Percentiles rank a stretch among this genome's conserved stretches.
phyloP scores from a whole-genome alignment of 179 eudicot genomes.

The Gypsophila paniculata region DNA sequence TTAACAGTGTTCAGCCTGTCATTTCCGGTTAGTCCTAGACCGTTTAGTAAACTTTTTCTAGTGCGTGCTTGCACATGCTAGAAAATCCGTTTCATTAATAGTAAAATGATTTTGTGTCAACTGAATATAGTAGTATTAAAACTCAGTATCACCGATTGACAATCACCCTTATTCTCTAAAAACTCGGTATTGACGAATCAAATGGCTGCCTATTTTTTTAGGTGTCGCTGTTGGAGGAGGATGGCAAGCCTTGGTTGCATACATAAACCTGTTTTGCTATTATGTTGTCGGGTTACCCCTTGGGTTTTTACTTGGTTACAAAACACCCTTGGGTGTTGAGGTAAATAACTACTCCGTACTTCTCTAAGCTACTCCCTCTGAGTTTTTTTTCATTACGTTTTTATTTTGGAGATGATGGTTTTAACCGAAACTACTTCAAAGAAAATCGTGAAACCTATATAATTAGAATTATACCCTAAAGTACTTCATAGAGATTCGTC shows the following conservation, averaged over 20 bases:
- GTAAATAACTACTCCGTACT: slow-evolving; percentile 26
- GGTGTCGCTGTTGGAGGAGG: slow-evolving; percentile 99
- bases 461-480: too few relatives aligned
- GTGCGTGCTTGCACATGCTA: too few relatives aligned
- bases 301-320: slow-evolving; percentile 81
- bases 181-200: too few relatives aligned
- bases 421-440: too few relatives aligned
- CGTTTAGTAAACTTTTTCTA: background rate
- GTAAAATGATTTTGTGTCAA: too few relatives aligned
- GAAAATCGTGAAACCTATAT: too few relatives aligned
- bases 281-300: slow-evolving; percentile 81
- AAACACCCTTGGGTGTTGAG: slow-evolving; percentile 66
- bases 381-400: background rate
- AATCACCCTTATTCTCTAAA: too few relatives aligned
- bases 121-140: too few relatives aligned
- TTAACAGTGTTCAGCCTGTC: slow-evolving; percentile 88
- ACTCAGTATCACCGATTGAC: too few relatives aligned
- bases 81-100: too few relatives aligned
- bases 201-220: slow-evolving; percentile 8
- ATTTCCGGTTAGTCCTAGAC: slow-evolving; percentile 52
- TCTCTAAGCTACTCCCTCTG: too few relatives aligned
- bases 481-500: too few relatives aligned
- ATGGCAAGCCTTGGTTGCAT: slow-evolving; percentile 88
- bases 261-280: slow-evolving; percentile 75
- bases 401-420: background rate